These are phyloP conservation scores for Discostella stelligeroides DNA, from an alignment of 108 stramenopile species.

Conservation along the genomic window DNA sequence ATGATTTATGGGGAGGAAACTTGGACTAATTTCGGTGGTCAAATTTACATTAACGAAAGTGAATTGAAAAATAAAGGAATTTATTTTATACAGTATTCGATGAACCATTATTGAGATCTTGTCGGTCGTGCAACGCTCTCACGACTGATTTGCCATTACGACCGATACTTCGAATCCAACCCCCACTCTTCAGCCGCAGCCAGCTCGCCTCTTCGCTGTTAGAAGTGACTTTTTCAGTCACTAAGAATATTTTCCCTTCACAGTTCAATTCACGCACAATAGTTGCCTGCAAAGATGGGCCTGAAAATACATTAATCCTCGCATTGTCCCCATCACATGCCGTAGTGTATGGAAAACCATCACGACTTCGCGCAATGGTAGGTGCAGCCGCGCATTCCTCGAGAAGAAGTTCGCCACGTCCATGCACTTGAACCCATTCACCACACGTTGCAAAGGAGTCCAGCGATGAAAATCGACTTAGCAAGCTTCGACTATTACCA, in stretches of 20 bases:
- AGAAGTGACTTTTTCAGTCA: constrained; percentile 72
- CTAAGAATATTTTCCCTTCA: constrained; percentile 57
- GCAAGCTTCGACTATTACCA: constrained; percentile 25
- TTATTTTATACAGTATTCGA: neutral
- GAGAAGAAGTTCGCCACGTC: constrained; percentile 54
- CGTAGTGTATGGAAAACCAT: constrained; percentile 79
- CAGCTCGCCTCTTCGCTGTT: constrained; percentile 54
- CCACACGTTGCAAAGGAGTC: constrained; percentile 60
- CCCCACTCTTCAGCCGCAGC: constrained; percentile 77
- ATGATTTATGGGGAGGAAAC: constrained; percentile 11
- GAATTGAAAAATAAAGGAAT: neutral
- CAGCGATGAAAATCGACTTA: constrained; percentile 50
- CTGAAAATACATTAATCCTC: constrained; percentile 58
- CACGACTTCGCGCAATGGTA: constrained; percentile 71
- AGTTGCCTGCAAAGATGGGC: constrained; percentile 72
- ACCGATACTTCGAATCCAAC: constrained; percentile 70
- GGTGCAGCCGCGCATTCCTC: constrained; percentile 72
- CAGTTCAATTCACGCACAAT: constrained; percentile 43
- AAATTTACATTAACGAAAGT: neutral
- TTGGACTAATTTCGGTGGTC: constrained; percentile 2
- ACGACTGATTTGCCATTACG: constrained; percentile 57
- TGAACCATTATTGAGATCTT: no score
- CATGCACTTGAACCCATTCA: constrained; percentile 84
- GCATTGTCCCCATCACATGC: constrained; percentile 34
- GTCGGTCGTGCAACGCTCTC: constrained; percentile 35